Evolutionary conservation across 257 asterid genomes (phyloP), one percentile per base, ranked within the genome.

Genomic region (Mentha longifolia): DNA sequence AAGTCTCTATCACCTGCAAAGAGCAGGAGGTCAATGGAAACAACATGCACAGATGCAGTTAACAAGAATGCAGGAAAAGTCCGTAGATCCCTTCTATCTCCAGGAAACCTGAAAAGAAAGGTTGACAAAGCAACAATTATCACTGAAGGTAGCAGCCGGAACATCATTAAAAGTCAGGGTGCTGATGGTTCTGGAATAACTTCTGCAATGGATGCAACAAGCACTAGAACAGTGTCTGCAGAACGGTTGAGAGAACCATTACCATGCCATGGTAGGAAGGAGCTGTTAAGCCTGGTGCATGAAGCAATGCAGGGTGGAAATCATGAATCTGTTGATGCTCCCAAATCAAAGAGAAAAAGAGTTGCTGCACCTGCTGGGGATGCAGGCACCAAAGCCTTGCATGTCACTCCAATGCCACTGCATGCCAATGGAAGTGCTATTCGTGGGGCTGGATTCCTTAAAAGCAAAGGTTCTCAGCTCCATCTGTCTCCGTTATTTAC

Each of bases 141-240:
- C 30, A 71, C 79, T 45, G 82, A 79, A 57, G 71, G 62, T 31
- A 76, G 84, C 70, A 74, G 74, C 74, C 77, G 81, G 83, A 83
- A 77, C 74, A 73, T 76, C 72, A 73, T 80, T 68, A 91, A 82
- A 86, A 89, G 92, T 76, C 96, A 89, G 79, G 96, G 97, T 60
- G 96, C 89, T 74, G 97, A 94, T 78, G 96, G 86, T 56, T 94
- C 97, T 56, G 97, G 96, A 68, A 69, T 94, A 81, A 94, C 97
- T 50, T 94, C 96, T 14, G 79, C 91, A 68, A 91, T 80, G 85
- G 98, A 88, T 42, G 86, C 83, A 56, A 87, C 90, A 51, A 89
- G 91, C 83, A 82, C 84, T 20, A 82, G 80, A 80, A 87, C 89
- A 30, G 82, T 67, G 75, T 85, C 89, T 2, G 88, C 86, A 10